Percentiles rank a stretch among this genome's conserved stretches.
These are phyloP conservation scores for Tolypocladium paradoxum DNA, from an alignment of 2,329 filamentous ascomycete species.

Conservation along the genomic window DNA sequence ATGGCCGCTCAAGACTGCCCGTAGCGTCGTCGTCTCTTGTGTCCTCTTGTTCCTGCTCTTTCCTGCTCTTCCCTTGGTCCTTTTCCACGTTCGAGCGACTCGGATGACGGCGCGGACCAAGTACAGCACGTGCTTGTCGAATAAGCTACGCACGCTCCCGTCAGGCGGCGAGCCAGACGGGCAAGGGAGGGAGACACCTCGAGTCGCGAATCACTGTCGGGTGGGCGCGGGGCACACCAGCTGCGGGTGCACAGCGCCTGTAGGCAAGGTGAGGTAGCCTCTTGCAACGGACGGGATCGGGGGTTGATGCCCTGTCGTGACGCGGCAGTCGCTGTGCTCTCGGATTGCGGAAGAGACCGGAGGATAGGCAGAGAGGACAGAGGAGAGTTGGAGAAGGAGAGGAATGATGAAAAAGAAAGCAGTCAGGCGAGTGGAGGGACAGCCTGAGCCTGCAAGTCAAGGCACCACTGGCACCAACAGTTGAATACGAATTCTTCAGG, in stretches of 20 bases:
- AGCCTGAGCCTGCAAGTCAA: neutral
- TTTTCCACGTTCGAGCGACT: neutral
- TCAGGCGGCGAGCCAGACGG: neutral
- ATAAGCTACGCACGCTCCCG: neutral
- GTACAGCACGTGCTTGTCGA: neutral
- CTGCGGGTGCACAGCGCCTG: neutral
- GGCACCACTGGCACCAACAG: neutral
- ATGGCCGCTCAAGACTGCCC: neutral
- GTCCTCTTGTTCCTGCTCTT: neutral
- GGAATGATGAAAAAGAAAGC: neutral
- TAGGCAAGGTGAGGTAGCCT: neutral
- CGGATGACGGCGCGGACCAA: neutral
- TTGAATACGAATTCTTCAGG: neutral
- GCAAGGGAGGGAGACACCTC: neutral
- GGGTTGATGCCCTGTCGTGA: neutral
- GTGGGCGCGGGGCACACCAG: neutral
- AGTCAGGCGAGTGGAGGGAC: neutral
- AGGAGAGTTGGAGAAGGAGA: neutral
- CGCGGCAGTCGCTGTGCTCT: neutral
- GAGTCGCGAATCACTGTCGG: neutral
- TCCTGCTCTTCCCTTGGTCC: neutral
- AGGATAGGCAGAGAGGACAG: neutral
- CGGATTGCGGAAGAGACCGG: neutral
- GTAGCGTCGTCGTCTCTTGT: neutral
- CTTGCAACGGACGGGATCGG: constrained; percentile 1